Percentiles rank a stretch among this genome's conserved stretches.
These are phyloP conservation scores for Saturnispora serradocipensis DNA, from an alignment of 805 yeast genomes.

Conservation along the genomic window DNA sequence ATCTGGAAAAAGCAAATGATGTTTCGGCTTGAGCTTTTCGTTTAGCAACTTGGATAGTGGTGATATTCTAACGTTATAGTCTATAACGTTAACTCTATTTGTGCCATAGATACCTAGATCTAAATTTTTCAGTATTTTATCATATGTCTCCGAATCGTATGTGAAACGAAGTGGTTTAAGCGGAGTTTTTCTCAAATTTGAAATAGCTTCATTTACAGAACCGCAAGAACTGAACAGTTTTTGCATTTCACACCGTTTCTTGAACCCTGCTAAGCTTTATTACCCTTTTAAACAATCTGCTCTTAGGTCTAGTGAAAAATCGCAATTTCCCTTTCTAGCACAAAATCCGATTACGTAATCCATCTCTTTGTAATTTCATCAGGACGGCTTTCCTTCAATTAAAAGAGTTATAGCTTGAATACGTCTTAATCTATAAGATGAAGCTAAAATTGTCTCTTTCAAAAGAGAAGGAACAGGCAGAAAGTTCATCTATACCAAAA, in stretches of 20 bases:
- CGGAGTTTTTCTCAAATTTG: not conserved
- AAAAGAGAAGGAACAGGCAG: not conserved
- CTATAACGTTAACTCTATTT: conserved; percentile 41
- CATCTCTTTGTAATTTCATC: not conserved
- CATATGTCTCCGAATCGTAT: conserved; percentile 15
- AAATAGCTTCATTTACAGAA: conserved; percentile 6
- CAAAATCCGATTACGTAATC: not conserved
- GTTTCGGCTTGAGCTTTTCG: conserved; percentile 48
- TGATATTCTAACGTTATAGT: conserved; percentile 52
- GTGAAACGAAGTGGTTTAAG: conserved; percentile 10
- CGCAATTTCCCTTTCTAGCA: not conserved
- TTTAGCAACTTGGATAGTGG: conserved; percentile 56
- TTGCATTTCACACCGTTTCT: conserved; percentile 7
- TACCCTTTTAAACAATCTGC: not conserved
- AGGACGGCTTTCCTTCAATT: not conserved
- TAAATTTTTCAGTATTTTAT: conserved; percentile 38
- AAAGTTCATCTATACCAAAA: conserved; percentile 6
- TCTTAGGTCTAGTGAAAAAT: not conserved
- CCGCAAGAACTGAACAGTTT: conserved; percentile 8
- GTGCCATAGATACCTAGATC: conserved; percentile 22
- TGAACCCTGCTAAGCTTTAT: not conserved
- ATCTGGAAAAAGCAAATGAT: conserved; percentile 45
- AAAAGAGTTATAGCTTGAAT: not conserved
- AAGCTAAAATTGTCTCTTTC: conserved; percentile 4
- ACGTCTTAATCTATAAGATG: not conserved